Percentiles rank a stretch among this genome's conserved stretches.
Conservation (phyloP, 2,329 filamentous ascomycete genomes). For the Epichloe aotearoae region DNA sequence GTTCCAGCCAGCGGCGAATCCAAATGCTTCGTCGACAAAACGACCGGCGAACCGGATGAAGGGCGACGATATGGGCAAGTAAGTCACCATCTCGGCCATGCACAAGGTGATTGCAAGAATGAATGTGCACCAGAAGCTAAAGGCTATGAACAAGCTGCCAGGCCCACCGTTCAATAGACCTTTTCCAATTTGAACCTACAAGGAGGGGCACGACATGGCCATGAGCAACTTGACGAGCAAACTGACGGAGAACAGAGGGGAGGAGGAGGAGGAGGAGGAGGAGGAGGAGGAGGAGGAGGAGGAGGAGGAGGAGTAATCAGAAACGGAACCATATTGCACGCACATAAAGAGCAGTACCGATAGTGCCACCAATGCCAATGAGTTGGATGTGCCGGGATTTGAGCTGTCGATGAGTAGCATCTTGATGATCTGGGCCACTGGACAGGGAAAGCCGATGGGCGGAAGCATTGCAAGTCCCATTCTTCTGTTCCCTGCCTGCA, state of each 20-base stretch:
- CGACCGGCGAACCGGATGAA: constrained; percentile 68
- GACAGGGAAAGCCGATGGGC: constrained; percentile 8
- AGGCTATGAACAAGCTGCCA: constrained; percentile 43
- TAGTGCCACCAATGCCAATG: constrained; percentile 51
- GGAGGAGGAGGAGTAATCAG: background rate
- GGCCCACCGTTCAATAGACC: constrained; percentile 47
- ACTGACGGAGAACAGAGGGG: background rate
- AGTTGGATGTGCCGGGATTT: constrained; percentile 45
- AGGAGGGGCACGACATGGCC: constrained; percentile 8
- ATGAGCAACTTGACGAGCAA: constrained; percentile 9
- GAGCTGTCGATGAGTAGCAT: constrained; percentile 37
- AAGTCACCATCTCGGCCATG: constrained; percentile 67
- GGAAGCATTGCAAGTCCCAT: background rate
- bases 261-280: background rate
- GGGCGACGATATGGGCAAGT: constrained; percentile 61
- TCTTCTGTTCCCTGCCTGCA: background rate
- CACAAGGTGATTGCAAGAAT: constrained; percentile 46
- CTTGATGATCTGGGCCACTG: constrained; percentile 9
- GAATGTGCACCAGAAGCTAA: constrained; percentile 47
- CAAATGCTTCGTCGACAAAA: constrained; percentile 63
- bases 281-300: background rate
- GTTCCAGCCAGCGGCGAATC: constrained; percentile 61
- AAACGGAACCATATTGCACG: constrained; percentile 7
- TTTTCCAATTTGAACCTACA: constrained; percentile 40
- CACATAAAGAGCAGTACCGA: constrained; percentile 48